Percentiles rank a stretch among this genome's conserved stretches.
Conservation (phyloP, 2,329 filamentous ascomycete genomes). For the Aspergillus tanneri region DNA sequence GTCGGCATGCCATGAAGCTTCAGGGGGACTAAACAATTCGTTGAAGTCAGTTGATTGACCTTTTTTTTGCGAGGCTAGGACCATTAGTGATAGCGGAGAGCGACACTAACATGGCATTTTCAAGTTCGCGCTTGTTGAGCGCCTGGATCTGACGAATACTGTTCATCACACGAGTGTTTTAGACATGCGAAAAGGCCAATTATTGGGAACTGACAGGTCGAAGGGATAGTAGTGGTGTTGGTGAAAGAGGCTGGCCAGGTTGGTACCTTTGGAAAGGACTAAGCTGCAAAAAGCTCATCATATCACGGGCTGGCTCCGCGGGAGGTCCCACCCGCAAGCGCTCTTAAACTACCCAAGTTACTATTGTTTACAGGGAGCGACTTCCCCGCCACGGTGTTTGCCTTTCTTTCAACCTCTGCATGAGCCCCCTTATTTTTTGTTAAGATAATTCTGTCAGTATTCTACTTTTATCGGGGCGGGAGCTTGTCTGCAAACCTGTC, state of each 20-base stretch:
- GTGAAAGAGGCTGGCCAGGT: background rate
- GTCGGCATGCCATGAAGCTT: slow-evolving; percentile 94
- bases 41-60: slow-evolving; percentile 11
- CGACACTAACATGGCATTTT: slow-evolving; percentile 75
- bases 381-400: background rate
- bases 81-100: background rate
- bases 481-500: slow-evolving; percentile 1
- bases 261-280: background rate
- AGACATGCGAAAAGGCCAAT: background rate
- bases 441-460: background rate
- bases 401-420: background rate
- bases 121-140: slow-evolving; percentile 92
- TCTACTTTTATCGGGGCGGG: background rate
- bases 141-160: slow-evolving; percentile 87
- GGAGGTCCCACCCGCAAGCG: slow-evolving; percentile 20
- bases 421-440: background rate
- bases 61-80: too few species aligned
- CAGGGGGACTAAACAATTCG: slow-evolving; percentile 63
- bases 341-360: slow-evolving; percentile 6
- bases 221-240: background rate
- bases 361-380: slow-evolving; percentile 10
- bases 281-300: slow-evolving; percentile 9
- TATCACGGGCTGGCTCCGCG: slow-evolving; percentile 21
- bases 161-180: slow-evolving; percentile 66
- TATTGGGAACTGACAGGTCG: background rate